Evolutionary conservation across 1,284 basidiomycete genomes (phyloP).

Genomic region (Apiotrichum siamense): DNA sequence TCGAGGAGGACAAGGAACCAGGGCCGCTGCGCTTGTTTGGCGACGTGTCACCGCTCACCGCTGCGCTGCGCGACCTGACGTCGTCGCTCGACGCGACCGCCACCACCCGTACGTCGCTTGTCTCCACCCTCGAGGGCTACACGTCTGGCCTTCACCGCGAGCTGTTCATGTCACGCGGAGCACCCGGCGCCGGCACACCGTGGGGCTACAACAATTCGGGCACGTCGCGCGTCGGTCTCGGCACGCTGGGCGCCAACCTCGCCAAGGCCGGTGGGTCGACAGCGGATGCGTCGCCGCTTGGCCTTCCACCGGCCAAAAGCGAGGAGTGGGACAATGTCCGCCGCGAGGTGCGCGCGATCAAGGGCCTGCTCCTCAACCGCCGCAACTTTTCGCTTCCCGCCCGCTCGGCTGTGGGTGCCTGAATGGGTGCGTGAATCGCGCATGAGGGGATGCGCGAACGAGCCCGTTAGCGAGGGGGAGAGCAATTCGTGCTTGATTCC

Average conservation of each 20-base stretch:
- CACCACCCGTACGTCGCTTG: conserved; percentile 43
- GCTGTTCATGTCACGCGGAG: conserved; percentile 23
- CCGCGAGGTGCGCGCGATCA: conserved; percentile 45
- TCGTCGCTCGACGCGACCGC: conserved; percentile 33
- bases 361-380: conserved; percentile 45
- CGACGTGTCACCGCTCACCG: conserved; percentile 14
- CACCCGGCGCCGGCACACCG: not conserved
- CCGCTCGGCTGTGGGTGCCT: not conserved
- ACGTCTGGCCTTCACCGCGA: conserved; percentile 39
- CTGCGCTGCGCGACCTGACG: conserved; percentile 23
- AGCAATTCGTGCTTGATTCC: no score
- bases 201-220: conserved; percentile 4
- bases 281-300: conserved; percentile 1
- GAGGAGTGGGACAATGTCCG: conserved; percentile 44
- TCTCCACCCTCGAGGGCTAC: conserved; percentile 41
- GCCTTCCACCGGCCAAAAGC: conserved; percentile 17
- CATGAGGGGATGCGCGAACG: not conserved
- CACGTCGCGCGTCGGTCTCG: conserved; percentile 25
- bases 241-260: conserved; percentile 30
- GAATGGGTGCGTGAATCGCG: not conserved
- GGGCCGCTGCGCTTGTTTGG: conserved; percentile 4
- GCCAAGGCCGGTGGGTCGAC: conserved; percentile 19
- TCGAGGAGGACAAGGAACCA: conserved; percentile 2
- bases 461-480: no score
- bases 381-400: conserved; percentile 26